Evolutionary conservation across 2,329 filamentous ascomycete species (phyloP).

Genomic region (Sordariomycetes sp.): DNA sequence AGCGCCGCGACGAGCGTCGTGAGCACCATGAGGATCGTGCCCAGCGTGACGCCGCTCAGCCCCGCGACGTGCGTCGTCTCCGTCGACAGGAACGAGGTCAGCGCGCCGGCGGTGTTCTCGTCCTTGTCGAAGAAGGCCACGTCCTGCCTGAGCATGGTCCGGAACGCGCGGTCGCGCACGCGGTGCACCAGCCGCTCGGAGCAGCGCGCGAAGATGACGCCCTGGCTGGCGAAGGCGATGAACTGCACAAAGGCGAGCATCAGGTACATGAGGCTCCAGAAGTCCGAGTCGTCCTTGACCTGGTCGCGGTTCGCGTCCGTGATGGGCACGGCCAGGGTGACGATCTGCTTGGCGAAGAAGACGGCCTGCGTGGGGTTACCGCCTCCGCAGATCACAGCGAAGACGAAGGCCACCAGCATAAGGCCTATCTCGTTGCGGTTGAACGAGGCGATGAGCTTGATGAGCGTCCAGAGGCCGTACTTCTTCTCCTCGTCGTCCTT

Average conservation of each 20-base stretch:
- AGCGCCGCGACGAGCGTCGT: constrained; percentile 73
- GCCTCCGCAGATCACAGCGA: constrained; percentile 66
- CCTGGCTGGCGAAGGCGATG: constrained; percentile 56
- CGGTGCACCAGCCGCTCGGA: constrained; percentile 80
- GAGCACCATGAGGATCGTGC: constrained; percentile 69
- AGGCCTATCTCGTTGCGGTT: constrained; percentile 61
- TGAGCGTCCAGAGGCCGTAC: constrained; percentile 64
- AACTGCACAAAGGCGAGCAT: constrained; percentile 71
- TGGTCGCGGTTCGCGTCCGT: constrained; percentile 37
- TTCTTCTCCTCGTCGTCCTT: constrained; percentile 36
- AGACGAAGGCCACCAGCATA: constrained; percentile 65
- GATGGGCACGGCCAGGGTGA: constrained; percentile 47
- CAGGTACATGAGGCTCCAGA: constrained; percentile 83
- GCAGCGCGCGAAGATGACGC: constrained; percentile 68
- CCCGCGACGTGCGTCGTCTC: constrained; percentile 85
- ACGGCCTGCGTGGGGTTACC: constrained; percentile 66
- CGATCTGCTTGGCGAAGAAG: constrained; percentile 84
- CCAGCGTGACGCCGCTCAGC: constrained; percentile 76
- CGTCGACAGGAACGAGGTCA: constrained; percentile 82
- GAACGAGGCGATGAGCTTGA: constrained; percentile 71
- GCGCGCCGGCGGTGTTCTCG: constrained; percentile 77
- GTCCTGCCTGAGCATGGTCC: constrained; percentile 83
- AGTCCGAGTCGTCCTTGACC: constrained; percentile 62
- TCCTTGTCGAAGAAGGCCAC: constrained; percentile 85
- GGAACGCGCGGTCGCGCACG: constrained; percentile 73